phyloP scores from a whole-genome alignment of 306 rosid genomes.

The Mucuna pruriens region DNA sequence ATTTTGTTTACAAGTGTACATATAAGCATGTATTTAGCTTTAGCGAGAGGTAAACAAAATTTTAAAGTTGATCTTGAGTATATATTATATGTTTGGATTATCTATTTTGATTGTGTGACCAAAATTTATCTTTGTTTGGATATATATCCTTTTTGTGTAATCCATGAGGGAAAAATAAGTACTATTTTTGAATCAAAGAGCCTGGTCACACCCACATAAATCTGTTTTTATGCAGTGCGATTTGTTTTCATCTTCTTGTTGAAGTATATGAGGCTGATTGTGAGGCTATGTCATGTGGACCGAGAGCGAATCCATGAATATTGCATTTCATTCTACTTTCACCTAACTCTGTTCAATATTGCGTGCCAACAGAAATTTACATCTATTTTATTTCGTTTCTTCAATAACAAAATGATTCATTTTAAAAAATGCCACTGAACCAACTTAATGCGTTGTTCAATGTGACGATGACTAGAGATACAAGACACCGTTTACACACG shows the following conservation, averaged over 20 bases:
- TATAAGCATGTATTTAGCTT: not conserved
- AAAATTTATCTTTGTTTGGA: too few relatives aligned
- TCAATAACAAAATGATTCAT: slow-evolving; percentile 13
- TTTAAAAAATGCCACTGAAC: not conserved
- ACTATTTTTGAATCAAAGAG: too few relatives aligned
- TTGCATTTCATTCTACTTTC: slow-evolving; percentile 24
- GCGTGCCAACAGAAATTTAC: slow-evolving; percentile 39
- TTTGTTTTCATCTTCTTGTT: too few relatives aligned
- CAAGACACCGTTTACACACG: not conserved
- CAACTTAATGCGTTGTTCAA: slow-evolving; percentile 31
- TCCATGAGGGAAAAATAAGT: too few relatives aligned
- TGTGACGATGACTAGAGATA: slow-evolving; percentile 23
- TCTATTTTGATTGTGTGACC: too few relatives aligned
- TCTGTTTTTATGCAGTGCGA: too few relatives aligned
- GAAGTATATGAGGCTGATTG: not conserved
- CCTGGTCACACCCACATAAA: too few relatives aligned
- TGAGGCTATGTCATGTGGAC: not conserved
- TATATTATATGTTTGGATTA: too few relatives aligned
- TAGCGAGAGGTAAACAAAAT: not conserved
- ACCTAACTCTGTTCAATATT: slow-evolving; percentile 39
- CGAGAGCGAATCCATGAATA: not conserved
- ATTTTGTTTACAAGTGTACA: not conserved
- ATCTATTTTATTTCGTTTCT: not conserved
- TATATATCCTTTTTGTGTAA: too few relatives aligned
- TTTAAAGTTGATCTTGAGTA: not conserved